Percentiles rank a stretch among this genome's conserved stretches.
phyloP scores from a whole-genome alignment of 352 stramenopile genomes.

The Pilasporangium apinafurcum region DNA sequence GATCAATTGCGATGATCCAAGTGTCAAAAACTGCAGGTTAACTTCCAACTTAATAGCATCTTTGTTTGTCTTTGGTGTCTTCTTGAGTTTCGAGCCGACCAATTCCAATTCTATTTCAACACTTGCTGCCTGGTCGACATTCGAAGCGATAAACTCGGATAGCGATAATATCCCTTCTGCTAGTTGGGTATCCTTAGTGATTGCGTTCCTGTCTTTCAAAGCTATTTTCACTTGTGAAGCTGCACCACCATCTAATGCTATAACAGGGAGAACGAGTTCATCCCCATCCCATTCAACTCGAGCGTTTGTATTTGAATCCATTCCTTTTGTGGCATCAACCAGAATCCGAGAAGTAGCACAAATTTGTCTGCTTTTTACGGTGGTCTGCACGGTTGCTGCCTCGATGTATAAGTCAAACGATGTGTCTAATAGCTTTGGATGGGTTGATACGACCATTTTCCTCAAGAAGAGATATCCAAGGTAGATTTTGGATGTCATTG shows the following conservation, averaged over 20 bases:
- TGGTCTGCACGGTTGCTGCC: slow-evolving; percentile 2
- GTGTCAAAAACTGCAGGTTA: slow-evolving; percentile 13
- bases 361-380: background rate
- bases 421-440: slow-evolving; percentile 12
- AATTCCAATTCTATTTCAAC: background rate
- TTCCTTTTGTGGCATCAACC: slow-evolving; percentile 20
- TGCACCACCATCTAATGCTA: background rate
- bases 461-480: slow-evolving; percentile 16
- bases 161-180: slow-evolving; percentile 10
- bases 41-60: slow-evolving; percentile 1
- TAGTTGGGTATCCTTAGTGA: slow-evolving; percentile 27
- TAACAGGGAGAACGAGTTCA: slow-evolving; percentile 17
- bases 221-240: slow-evolving; percentile 14
- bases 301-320: background rate
- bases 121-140: background rate
- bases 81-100: background rate
- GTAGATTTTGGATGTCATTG: background rate
- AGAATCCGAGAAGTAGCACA: slow-evolving; percentile 11
- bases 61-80: background rate
- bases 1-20: slow-evolving; percentile 8
- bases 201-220: slow-evolving; percentile 46
- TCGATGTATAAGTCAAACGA: slow-evolving; percentile 34
- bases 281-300: slow-evolving; percentile 20
- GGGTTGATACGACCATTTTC: slow-evolving; percentile 16
- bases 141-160: slow-evolving; percentile 1